Base-by-base conservation (phyloP, 2,329 filamentous ascomycete species). In the Neonectria ditissima region DNA sequence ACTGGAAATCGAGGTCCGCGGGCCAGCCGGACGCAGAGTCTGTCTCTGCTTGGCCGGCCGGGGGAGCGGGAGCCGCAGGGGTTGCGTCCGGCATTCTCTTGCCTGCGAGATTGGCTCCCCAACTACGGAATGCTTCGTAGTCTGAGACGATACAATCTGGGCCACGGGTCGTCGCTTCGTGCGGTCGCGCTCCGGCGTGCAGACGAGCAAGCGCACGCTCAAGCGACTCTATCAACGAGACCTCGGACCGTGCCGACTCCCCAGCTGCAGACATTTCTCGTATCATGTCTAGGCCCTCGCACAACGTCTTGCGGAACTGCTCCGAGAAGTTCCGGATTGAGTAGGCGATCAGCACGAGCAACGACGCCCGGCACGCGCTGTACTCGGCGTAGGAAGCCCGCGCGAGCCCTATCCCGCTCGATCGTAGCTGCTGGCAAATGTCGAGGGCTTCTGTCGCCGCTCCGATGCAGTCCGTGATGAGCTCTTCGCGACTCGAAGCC, bases 391-490 rank as follows among this genome's bases (percentile, higher is more conserved):
- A 43, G 18, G 39, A 43, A 11, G 39, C 39, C 39, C 39, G 39
- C 16, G 39, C 39, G 39, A 43, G 39, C 3, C 39, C 39, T 43
- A 43, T 43, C 14, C 39, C 39, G 39, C 39, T 43, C 39, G 39
- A 43, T 43, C 39, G 39, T 43, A 43, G 39, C n/a, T 43, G 39
- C 39, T 43, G 39, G 39, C 39, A 43, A 18, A 43, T 43, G n/a
- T 43, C 39, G 10, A 43, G 39, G 39, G 39, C 39, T 18, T 43
- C 39, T 43, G 39, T 43, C n/a, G 39, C 39, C 39, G 39, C 39
- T 43, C 20, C n/a, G 39, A 43, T 20, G 39, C 39, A 43, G 39
- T 43, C 39, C n/a, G n/a, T 43, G 18, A 43, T 43, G 3, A 43
- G 39, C 20, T 43, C 39, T n/a, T 43, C 39, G 18, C 39, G 39